phyloP scores from a whole-genome alignment of 1,284 basidiomycete species.

The Cutaneotrichosporon mucoides region DNA sequence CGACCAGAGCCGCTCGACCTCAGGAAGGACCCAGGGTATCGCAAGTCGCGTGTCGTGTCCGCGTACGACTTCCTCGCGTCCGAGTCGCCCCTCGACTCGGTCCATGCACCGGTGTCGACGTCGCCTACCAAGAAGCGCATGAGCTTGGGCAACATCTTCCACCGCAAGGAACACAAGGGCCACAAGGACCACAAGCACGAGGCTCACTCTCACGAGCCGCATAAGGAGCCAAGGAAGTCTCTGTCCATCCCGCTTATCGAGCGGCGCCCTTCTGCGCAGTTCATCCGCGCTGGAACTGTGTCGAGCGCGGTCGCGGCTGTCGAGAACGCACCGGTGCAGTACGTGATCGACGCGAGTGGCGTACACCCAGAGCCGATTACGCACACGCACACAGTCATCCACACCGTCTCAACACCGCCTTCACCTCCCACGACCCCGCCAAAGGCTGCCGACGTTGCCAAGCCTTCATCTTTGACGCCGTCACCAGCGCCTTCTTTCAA shows the following conservation, averaged over 20 bases:
- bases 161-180: neutral
- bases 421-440: neutral
- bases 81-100: neutral
- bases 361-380: neutral
- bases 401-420: neutral
- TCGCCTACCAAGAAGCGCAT: neutral
- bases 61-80: slow-evolving; percentile 4
- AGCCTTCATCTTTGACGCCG: neutral
- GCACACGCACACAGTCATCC: neutral
- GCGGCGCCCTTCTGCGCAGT: neutral
- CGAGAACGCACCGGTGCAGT: neutral
- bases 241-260: neutral
- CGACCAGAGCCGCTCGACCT: neutral
- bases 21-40: neutral
- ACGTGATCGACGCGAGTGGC: neutral
- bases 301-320: neutral
- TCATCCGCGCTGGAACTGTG: neutral
- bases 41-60: neutral
- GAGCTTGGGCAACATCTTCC: neutral
- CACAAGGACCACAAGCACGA: neutral
- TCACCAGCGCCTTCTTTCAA: no score
- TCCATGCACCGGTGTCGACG: neutral
- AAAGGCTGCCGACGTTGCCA: neutral
- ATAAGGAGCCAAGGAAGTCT: neutral
- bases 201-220: neutral